These are phyloP conservation scores for Arthrobotrys entomopaga DNA, from an alignment of 2,329 filamentous ascomycete species.

Conservation along the genomic window DNA sequence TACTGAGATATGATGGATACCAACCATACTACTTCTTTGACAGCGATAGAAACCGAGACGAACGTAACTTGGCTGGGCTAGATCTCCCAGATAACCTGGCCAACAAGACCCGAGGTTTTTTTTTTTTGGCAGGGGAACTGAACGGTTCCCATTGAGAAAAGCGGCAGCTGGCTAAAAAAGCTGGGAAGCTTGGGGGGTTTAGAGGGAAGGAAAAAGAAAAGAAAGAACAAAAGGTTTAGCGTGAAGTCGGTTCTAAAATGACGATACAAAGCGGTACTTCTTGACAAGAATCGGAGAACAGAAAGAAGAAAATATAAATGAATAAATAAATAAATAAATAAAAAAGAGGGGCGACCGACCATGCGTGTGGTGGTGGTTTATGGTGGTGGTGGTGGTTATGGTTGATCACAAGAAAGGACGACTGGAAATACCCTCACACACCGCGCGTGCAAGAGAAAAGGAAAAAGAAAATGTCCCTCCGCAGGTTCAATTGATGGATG, in stretches of 20 bases:
- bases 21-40: too few species aligned
- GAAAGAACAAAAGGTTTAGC: conserved; percentile 8
- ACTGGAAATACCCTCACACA: conserved; percentile 20
- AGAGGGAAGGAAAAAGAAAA: conserved; percentile 13
- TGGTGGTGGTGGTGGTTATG: too few species aligned
- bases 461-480: conserved; percentile 12
- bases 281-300: not conserved
- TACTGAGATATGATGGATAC: too few species aligned
- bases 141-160: conserved; percentile 14
- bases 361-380: conserved; percentile 29
- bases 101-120: conserved; percentile 43
- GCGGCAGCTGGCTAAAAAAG: conserved; percentile 44
- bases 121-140: conserved; percentile 8
- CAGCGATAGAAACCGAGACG: too few species aligned
- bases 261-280: conserved; percentile 52
- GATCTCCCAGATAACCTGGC: conserved; percentile 51
- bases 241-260: conserved; percentile 36
- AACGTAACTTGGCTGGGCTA: conserved; percentile 15
- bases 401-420: conserved; percentile 36
- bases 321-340: conserved; percentile 34
- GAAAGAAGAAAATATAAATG: conserved; percentile 3
- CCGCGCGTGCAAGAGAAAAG: not conserved
- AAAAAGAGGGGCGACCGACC: conserved; percentile 42
- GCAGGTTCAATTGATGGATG: too few species aligned
- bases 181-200: too few species aligned